Evolutionary conservation across 169 alveolate species (phyloP).

Genomic region (Eimeria acervulina): DNA sequence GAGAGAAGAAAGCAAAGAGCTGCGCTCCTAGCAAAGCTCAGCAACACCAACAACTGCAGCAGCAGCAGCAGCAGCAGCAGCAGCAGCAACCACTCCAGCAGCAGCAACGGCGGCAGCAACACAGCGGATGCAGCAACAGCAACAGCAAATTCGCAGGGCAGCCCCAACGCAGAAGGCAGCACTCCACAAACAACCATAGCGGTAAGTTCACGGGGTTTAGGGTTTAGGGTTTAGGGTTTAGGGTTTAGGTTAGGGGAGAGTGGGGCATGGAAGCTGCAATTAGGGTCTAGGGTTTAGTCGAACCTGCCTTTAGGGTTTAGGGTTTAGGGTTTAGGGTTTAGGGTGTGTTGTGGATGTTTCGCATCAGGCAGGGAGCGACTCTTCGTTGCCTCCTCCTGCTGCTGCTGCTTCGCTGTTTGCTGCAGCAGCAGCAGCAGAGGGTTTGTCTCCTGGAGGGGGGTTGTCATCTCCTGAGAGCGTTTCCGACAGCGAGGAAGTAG

Average conservation of each 20-base stretch:
- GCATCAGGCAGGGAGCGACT: not conserved
- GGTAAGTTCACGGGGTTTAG: not conserved
- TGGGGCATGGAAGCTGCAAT: not conserved
- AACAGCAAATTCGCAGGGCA: too few relatives aligned
- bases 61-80: conserved; percentile 42
- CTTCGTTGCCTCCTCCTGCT: not conserved
- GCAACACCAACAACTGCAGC: conserved; percentile 10
- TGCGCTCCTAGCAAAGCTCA: conserved; percentile 64
- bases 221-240: not conserved
- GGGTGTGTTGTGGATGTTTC: not conserved
- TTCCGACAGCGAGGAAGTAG: conserved; percentile 31
- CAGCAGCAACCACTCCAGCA: too few relatives aligned
- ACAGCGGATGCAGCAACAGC: not conserved
- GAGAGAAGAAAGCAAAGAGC: conserved; percentile 75
- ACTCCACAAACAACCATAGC: not conserved
- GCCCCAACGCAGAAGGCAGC: not conserved
- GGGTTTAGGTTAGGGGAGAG: not conserved
- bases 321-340: conserved; percentile 4
- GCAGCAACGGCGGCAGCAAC: not conserved
- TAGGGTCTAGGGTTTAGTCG: not conserved
- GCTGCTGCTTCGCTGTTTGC: not conserved
- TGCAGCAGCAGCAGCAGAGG: not conserved
- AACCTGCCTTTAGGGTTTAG: not conserved
- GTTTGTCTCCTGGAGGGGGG: not conserved
- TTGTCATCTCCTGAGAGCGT: not conserved